These are phyloP conservation scores for Suillus brevipes DNA, from an alignment of 768 basidiomycete genomes.

Conservation along the genomic window DNA sequence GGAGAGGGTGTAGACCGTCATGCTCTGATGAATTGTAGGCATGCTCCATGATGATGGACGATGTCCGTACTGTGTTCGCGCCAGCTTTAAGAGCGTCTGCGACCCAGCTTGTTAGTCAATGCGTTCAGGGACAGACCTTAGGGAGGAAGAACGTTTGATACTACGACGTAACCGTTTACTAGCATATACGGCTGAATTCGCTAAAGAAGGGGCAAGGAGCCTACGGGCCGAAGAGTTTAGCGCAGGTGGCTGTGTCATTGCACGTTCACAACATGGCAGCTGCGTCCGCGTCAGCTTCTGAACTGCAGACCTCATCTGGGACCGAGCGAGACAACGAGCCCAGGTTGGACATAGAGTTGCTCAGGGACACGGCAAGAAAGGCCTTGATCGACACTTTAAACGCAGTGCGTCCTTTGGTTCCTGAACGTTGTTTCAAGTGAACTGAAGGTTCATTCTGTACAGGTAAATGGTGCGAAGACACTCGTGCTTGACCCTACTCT, in stretches of 20 bases:
- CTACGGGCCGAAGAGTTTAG: not conserved
- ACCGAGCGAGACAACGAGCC: constrained; percentile 38
- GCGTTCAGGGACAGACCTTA: not conserved
- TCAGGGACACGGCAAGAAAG: constrained; percentile 79
- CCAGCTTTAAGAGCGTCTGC: not conserved
- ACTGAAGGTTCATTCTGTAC: constrained; percentile 5
- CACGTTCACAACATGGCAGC: constrained; percentile 22
- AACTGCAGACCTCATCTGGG: constrained; percentile 36
- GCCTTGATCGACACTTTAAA: constrained; percentile 85
- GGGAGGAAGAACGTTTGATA: constrained; percentile 6
- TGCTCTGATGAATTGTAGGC: constrained; percentile 18
- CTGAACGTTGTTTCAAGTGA: not conserved
- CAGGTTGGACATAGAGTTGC: constrained; percentile 55
- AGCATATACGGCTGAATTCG: constrained; percentile 8
- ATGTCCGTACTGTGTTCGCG: not conserved
- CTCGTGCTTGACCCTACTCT: constrained; percentile 88
- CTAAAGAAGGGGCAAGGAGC: not conserved
- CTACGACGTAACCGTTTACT: not conserved
- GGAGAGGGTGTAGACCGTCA: constrained; percentile 62
- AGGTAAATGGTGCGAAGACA: constrained; percentile 95
- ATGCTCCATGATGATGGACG: constrained; percentile 31
- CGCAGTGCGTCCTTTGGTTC: constrained; percentile 47
- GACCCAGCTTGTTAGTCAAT: not conserved
- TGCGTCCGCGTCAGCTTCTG: constrained; percentile 33
- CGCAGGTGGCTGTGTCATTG: constrained; percentile 30